Evolutionary conservation across 768 basidiomycete species (phyloP), one percentile per base, ranked within the genome.

Genomic region (Amanita exitialis): DNA sequence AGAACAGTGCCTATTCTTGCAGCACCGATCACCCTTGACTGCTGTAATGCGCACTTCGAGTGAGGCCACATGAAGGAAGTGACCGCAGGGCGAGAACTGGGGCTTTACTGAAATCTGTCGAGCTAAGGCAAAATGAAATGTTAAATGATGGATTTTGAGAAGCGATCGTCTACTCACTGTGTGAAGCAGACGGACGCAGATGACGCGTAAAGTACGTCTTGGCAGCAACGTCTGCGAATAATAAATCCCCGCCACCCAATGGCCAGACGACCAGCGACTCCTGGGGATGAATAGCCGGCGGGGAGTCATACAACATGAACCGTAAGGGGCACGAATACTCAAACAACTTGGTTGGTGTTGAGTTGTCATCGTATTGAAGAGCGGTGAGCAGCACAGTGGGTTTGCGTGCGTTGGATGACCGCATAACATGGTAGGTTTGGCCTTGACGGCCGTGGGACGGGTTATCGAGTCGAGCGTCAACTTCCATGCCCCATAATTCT

Each of bases 201-300:
- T 54, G 57, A 15, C 60, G 58, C 21, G 56, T 50, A 49, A 63
- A 66, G 36, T 62, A 64, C 25, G 63, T 56, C 28, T 59, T 64
- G 5, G 49, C 52, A 32, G 54, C 10, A 42, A 60, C 59, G 35
- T 64, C 62, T 6, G 56, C 57, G 46, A 66, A 64, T 1, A 66
- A 53, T 8, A 66, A 47, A 20, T 63, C 60, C 2, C 64, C 63
- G 13, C 48, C 59, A 43, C 60, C 54, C n/a, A 64, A 52, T 10
- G 64, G 60, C 63, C 63, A 66, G 16, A 61, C 58, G 2, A 63
- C 52, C 20, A 66, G 54, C 12, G 54, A 43, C 43, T 57, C 50
- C n/a, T 49, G 51, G 6, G 62, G 64, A 48, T 66, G 63, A 18
- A 66, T 32, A 3, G 52, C 51, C 9, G 63, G 64, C 8, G 64